phyloP scores from a whole-genome alignment of 805 yeast genomes.

The Candida awuae region DNA sequence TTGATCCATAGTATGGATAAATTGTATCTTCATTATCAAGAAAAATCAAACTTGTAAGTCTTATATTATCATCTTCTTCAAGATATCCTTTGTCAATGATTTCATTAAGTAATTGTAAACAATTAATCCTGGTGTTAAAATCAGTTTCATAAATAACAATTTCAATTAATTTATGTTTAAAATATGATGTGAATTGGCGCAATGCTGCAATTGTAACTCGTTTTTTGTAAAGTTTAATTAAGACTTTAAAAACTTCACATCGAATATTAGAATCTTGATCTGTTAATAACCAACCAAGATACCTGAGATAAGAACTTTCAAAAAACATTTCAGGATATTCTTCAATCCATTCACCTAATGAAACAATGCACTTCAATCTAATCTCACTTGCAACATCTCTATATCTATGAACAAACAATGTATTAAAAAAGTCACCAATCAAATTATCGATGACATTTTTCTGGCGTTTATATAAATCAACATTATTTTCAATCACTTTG shows the following conservation, averaged over 20 bases:
- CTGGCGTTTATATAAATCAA: constrained; percentile 38
- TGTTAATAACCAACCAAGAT: constrained; percentile 80
- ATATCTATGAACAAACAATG: constrained; percentile 67
- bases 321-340: constrained; percentile 62
- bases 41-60: constrained; percentile 34
- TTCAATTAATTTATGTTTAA: constrained; percentile 55
- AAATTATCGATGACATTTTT: constrained; percentile 47
- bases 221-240: constrained; percentile 41
- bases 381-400: constrained; percentile 71
- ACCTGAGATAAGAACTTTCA: constrained; percentile 61
- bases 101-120: constrained; percentile 47
- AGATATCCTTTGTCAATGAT: constrained; percentile 55
- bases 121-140: constrained; percentile 41
- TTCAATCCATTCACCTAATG: constrained; percentile 67
- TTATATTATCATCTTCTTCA: constrained; percentile 47
- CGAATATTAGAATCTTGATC: constrained; percentile 59
- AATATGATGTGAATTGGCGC: constrained; percentile 71
- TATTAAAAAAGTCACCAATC: constrained; percentile 56
- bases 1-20: constrained; percentile 19
- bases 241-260: constrained; percentile 49
- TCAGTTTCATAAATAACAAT: constrained; percentile 55
- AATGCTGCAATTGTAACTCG: constrained; percentile 50
- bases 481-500: constrained; percentile 37
- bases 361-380: constrained; percentile 58
- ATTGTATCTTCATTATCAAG: constrained; percentile 23